phyloP scores from a whole-genome alignment of 2,329 filamentous ascomycete species.

The Aspergillus latus region DNA sequence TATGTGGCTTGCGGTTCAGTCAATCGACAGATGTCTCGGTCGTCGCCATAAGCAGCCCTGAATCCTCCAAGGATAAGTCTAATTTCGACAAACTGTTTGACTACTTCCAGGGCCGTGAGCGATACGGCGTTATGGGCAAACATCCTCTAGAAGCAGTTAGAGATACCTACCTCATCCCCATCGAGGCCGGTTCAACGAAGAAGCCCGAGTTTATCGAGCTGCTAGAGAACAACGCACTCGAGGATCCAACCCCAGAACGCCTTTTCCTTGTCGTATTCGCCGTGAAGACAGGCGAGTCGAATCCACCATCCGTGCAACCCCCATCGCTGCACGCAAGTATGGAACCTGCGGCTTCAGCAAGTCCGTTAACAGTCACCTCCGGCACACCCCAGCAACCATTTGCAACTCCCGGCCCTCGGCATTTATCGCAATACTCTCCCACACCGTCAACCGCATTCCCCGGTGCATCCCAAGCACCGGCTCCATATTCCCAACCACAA shows the following conservation, averaged over 20 bases:
- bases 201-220: constrained; percentile 86
- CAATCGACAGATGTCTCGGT: constrained; percentile 81
- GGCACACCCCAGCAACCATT: constrained; percentile 33
- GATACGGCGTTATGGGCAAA: constrained; percentile 85
- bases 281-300: constrained; percentile 61
- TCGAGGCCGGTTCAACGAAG: constrained; percentile 65
- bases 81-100: constrained; percentile 77
- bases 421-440: constrained; percentile 23
- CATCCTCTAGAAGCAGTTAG: constrained; percentile 73
- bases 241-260: constrained; percentile 68
- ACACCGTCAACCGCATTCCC: constrained; percentile 25
- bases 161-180: constrained; percentile 87
- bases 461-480: constrained; percentile 17
- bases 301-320: constrained; percentile 41
- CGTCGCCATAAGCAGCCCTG: constrained; percentile 65
- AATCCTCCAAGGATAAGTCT: constrained; percentile 56
- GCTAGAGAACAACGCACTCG: constrained; percentile 79
- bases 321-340: constrained; percentile 40
- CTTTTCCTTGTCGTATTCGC: constrained; percentile 84
- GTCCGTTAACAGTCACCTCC: constrained; percentile 32
- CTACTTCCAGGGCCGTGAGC: constrained; percentile 78
- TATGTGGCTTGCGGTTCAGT: constrained; percentile 82
- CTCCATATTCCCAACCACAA: constrained; percentile 20
- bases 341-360: constrained; percentile 35
- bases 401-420: constrained; percentile 21